Evolutionary conservation across 306 rosid genomes (phyloP).

Genomic region (cucumber (Cucumis sativus)): Cucumber_9930_V3 NC_026660.2:5392001-5392500

Average conservation of each 20-base stretch:
- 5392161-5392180: not conserved
- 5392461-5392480: not conserved
- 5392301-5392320: not conserved
- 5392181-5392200: not conserved
- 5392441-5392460: too few species aligned
- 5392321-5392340: not conserved
- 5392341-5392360: not conserved
- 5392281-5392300: not conserved
- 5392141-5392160: not conserved
- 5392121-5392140: not conserved
- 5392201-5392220: not conserved
- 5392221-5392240: not conserved
- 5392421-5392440: too few species aligned
- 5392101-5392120: not conserved
- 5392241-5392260: not conserved
- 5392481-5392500: slow-evolving; percentile 30
- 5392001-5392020: not conserved
- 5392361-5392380: not conserved
- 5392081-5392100: not conserved
- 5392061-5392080: not conserved
- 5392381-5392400: not conserved
- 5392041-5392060: not conserved
- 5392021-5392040: not conserved
- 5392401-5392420: too few species aligned
- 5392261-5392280: not conserved